Conservation (phyloP, 139 green algal genomes). For the Desmodesmus armatus region DNA sequence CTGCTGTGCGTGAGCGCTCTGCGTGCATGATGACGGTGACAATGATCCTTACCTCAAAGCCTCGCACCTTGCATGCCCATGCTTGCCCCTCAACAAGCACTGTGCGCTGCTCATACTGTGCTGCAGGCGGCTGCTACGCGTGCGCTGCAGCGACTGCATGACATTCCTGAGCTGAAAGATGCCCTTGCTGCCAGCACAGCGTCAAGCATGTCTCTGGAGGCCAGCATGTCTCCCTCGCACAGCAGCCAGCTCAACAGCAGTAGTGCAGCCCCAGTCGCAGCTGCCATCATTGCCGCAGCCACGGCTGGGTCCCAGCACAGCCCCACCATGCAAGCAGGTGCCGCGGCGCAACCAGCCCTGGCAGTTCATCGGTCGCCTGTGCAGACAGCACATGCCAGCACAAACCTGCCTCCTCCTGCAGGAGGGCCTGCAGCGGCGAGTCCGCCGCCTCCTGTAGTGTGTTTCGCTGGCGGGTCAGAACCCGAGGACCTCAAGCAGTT, state of each 20-base stretch:
- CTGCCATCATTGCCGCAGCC: neutral
- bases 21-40: no score
- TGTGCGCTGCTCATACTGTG: neutral
- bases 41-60: no score
- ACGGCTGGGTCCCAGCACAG: neutral
- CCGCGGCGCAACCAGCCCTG: neutral
- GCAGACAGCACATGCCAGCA: neutral
- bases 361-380: no score
- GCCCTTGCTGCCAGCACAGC: slow-evolving; percentile 31
- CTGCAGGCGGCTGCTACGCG: slow-evolving; percentile 24
- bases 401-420: neutral
- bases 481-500: slow-evolving; percentile 44
- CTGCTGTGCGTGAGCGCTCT: no score
- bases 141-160: slow-evolving; percentile 51
- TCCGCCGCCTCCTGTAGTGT: neutral
- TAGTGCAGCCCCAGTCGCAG: neutral
- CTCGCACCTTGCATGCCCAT: no score
- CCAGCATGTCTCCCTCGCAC: neutral
- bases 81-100: neutral
- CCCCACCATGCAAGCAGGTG: neutral
- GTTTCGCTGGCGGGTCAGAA: neutral
- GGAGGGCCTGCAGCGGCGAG: neutral
- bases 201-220: neutral
- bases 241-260: slow-evolving; percentile 29
- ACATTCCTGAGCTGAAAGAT: slow-evolving; percentile 45